These are phyloP conservation scores for Suillus hirtellus DNA, from an alignment of 768 basidiomycete species.

Conservation along the genomic window DNA sequence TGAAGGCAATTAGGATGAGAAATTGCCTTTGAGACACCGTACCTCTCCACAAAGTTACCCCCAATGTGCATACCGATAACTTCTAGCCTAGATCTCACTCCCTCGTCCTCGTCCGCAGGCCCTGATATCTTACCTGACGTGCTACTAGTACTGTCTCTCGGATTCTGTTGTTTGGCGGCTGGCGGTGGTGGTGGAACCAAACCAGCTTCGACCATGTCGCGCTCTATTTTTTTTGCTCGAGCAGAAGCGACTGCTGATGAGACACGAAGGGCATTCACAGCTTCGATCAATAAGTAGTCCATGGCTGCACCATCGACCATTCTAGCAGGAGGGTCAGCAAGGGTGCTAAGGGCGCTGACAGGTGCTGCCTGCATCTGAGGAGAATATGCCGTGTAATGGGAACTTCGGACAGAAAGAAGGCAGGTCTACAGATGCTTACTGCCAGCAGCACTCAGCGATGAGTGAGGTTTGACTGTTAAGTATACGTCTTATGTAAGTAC, in stretches of 20 bases:
- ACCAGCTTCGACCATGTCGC: constrained; percentile 79
- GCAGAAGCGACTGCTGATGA: constrained; percentile 74
- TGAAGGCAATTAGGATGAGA: constrained; percentile 6
- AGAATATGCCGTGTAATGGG: constrained; percentile 17
- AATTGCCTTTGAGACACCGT: constrained; percentile 21
- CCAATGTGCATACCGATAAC: constrained; percentile 86
- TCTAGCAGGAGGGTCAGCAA: constrained; percentile 64
- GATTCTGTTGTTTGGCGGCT: constrained; percentile 34
- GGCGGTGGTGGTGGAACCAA: constrained; percentile 57
- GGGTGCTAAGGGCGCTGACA: constrained; percentile 41
- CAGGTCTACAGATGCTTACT: not conserved
- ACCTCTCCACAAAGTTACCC: constrained; percentile 85
- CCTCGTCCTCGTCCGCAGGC: constrained; percentile 65
- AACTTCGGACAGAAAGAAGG: not conserved
- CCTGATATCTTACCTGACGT: constrained; percentile 20
- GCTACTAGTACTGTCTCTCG: constrained; percentile 39
- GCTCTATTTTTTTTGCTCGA: constrained; percentile 67
- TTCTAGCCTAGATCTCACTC: constrained; percentile 67
- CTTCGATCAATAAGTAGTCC: constrained; percentile 87
- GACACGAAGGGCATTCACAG: constrained; percentile 69
- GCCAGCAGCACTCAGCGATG: too few relatives aligned
- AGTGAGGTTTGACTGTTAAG: too few relatives aligned
- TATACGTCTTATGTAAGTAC: not conserved
- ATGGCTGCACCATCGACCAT: constrained; percentile 68
- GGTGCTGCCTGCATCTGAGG: constrained; percentile 28